Base-by-base conservation (phyloP, 805 yeast genomes). In the Saccharomycopsis guyanensis region DNA sequence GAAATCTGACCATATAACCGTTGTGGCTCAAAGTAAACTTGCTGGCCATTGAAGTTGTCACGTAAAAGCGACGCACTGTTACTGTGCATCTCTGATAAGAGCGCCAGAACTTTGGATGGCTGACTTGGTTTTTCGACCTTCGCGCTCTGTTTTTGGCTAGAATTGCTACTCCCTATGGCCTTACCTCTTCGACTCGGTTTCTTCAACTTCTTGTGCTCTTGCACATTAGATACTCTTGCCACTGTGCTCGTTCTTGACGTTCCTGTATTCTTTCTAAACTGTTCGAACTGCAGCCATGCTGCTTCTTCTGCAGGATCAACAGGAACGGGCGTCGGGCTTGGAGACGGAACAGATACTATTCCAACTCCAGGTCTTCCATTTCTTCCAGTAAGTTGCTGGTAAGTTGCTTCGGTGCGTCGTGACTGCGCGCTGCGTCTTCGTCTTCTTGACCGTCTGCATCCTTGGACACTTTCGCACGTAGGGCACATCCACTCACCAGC, bases 401-500 rank as follows among this genome's bases (percentile, higher is more conserved):
- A 12, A 8, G n/a, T 16, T 5, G 39, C 27, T 23, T 29, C 38
- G 3, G 25, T 16, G n/a, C 37, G 19, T 45, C 8, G 35, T 16
- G 16, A 24, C 36, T 27, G 43, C n/a, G 32, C 24, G 12, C 12
- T 19, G n/a, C 15, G 38, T 33, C 32, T 29, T 37, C 13, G 42
- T 32, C 8, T 13, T 36, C 29, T 27, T 27, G 4, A 29, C 22
- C 16, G 25, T 15, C 25, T 22, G 23, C 15, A n/a, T 36, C 40
- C 69, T 56, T 72, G 76, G 27, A 59, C 62, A 45, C 59, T 57
- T 46, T 70, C 76, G 54, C 80, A 74, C 50, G 71, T 64, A n/a
- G 78, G 78, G 55, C 80, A 74, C 47, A 59, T 59, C 78, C 78
- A 73, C 13, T 50, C 53, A 12, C 23, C 58, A 3, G 46, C 56